Evolutionary conservation across 192 early-diverging fungal species (phyloP).

Genomic region (Coemansia sp.): DNA sequence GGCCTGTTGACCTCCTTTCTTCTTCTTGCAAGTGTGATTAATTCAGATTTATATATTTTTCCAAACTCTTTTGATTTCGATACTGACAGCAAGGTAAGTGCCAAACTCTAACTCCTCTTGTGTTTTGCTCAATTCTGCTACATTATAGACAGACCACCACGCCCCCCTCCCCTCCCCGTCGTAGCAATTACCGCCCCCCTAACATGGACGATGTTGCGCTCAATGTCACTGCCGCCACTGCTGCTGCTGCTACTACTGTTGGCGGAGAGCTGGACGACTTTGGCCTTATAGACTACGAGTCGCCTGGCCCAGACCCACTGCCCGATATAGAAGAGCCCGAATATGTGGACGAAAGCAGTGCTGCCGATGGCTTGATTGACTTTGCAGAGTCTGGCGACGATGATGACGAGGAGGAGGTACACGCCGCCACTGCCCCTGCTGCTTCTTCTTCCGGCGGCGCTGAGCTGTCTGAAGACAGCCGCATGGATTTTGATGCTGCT

Average conservation of each 20-base stretch:
- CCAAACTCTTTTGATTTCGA: no score
- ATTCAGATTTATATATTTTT: no score
- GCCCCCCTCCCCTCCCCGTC: neutral
- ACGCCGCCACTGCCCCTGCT: neutral
- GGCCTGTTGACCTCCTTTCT: no score
- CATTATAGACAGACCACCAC: neutral
- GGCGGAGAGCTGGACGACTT: slow-evolving; percentile 27
- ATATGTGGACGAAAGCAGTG: neutral
- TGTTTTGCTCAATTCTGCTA: neutral
- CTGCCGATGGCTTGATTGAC: slow-evolving; percentile 21
- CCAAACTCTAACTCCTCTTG: neutral
- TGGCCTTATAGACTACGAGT: slow-evolving; percentile 52
- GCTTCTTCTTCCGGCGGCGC: neutral
- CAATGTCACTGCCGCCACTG: neutral
- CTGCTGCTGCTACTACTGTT: neutral
- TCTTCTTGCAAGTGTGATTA: no score
- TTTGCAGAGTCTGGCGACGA: slow-evolving; percentile 23
- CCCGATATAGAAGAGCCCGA: neutral
- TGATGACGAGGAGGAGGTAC: neutral
- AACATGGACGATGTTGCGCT: slow-evolving; percentile 2
- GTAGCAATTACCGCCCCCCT: no score
- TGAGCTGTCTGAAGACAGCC: neutral
- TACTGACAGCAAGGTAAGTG: neutral
- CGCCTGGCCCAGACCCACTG: slow-evolving; percentile 22
- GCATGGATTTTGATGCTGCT: neutral